Evolutionary conservation across 2,329 filamentous ascomycete genomes (phyloP).

Genomic region (Elsinoe arachidis): DNA sequence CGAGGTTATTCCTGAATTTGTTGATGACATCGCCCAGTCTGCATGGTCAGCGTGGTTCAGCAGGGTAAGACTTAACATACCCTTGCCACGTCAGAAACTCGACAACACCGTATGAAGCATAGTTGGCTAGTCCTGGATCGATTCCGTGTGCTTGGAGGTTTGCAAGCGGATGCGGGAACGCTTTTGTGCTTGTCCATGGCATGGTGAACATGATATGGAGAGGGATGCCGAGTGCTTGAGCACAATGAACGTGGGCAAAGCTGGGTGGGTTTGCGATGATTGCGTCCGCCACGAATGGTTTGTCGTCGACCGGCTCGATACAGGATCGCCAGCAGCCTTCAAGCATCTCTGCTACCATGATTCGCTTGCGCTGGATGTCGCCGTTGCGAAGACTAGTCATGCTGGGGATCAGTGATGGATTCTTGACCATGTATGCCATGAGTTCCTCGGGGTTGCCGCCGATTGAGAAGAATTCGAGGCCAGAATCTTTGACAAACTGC

Average conservation of each 20-base stretch:
- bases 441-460: constrained; percentile 48
- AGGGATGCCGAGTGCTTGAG: constrained; percentile 17
- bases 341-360: constrained; percentile 25
- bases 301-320: constrained; percentile 3
- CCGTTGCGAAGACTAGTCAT: constrained; percentile 25
- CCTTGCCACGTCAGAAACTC: constrained; percentile 11
- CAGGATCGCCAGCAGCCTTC: constrained; percentile 28
- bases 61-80: neutral
- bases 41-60: neutral
- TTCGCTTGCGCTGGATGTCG: constrained; percentile 21
- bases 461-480: constrained; percentile 50
- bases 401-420: constrained; percentile 21
- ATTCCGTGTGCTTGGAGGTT: constrained; percentile 50
- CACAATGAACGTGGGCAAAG: constrained; percentile 19
- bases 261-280: constrained; percentile 21
- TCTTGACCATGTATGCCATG: constrained; percentile 24
- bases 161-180: constrained; percentile 63
- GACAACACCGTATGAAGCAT: neutral
- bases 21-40: constrained; percentile 18
- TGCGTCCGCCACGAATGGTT: neutral
- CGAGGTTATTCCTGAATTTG: constrained; percentile 13
- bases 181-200: constrained; percentile 40
- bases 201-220: constrained; percentile 31
- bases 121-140: constrained; percentile 6
- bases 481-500: constrained; percentile 44